Percentiles rank a stretch among this genome's conserved stretches.
These are phyloP conservation scores for Yamadazyma spencermartinsiae DNA, from an alignment of 1,139 yeast species.

Conservation along the genomic window DNA sequence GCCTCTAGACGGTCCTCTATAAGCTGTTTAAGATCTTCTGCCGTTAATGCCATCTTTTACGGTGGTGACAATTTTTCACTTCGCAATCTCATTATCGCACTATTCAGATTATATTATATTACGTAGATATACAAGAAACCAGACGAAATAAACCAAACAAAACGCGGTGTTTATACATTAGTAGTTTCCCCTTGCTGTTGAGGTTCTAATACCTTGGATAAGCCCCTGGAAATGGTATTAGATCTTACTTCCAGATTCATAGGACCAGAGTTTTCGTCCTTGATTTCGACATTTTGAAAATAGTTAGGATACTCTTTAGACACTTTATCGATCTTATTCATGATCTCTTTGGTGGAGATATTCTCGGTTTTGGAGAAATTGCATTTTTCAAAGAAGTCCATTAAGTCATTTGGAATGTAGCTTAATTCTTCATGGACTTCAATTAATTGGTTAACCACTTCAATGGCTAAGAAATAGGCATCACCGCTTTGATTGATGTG, in stretches of 20 bases:
- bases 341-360: constrained; percentile 39
- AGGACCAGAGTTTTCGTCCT: constrained; percentile 19
- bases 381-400: constrained; percentile 38
- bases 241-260: constrained; percentile 32
- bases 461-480: constrained; percentile 85
- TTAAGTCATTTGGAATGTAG: constrained; percentile 64
- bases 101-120: neutral
- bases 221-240: constrained; percentile 38
- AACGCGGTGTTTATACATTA: constrained; percentile 4
- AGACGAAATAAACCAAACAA: neutral
- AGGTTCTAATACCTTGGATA: constrained; percentile 26
- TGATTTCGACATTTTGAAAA: constrained; percentile 25
- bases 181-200: constrained; percentile 13
- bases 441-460: constrained; percentile 82
- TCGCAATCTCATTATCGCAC: no score
- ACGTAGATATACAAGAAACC: neutral
- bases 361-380: constrained; percentile 26
- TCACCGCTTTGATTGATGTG: constrained; percentile 52
- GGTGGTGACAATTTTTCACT: neutral
- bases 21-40: constrained; percentile 45
- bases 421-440: constrained; percentile 81
- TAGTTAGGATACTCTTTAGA: constrained; percentile 32
- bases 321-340: constrained; percentile 31
- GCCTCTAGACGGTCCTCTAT: constrained; percentile 56
- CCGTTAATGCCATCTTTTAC: constrained; percentile 39